These are phyloP conservation scores for Beta vulgaris DNA, from an alignment of 148 eudicot species.

Conservation along the genomic window DNA sequence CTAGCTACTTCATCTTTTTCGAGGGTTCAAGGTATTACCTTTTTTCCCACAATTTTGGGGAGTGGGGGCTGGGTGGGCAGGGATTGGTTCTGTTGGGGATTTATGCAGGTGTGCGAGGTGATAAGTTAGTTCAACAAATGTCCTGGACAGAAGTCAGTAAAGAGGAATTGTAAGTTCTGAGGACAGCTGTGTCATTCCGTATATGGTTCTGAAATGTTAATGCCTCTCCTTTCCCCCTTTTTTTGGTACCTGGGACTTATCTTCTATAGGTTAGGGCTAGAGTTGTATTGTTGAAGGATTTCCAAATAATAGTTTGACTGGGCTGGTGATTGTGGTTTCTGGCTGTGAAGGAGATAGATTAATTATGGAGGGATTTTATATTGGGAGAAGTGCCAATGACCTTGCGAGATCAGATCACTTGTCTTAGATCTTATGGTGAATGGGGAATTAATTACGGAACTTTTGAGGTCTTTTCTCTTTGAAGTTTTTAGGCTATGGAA, in stretches of 20 bases:
- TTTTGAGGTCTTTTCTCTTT: not conserved
- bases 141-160: not conserved
- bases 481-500: not conserved
- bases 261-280: no score
- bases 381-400: not conserved
- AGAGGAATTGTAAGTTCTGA: no score
- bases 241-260: no score
- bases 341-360: not conserved
- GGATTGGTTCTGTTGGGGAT: not conserved
- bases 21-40: no score
- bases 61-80: not conserved
- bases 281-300: no score
- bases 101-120: not conserved
- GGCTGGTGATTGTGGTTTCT: not conserved
- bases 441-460: not conserved
- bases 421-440: not conserved
- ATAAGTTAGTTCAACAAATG: not conserved
- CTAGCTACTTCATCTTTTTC: no score
- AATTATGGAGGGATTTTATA: not conserved
- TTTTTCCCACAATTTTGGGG: not conserved
- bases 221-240: not conserved
- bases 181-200: not conserved
- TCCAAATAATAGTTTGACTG: not conserved
- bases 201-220: not conserved
- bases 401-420: not conserved